phyloP scores from a whole-genome alignment of 2,329 filamentous ascomycete genomes.

The Acrocalymma vagum region DNA sequence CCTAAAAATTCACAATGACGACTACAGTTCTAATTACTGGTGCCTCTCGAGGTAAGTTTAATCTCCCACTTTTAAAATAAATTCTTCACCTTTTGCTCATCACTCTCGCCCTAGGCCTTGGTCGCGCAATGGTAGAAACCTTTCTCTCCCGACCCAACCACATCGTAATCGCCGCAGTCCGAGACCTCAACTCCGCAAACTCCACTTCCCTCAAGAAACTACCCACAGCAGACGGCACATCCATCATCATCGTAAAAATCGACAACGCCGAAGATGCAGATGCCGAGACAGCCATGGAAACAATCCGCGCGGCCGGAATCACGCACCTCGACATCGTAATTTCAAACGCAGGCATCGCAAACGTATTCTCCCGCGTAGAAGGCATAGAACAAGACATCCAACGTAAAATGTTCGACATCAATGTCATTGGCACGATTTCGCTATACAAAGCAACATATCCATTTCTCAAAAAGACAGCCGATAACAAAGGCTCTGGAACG shows the following conservation, averaged over 20 bases:
- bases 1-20: no score
- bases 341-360: constrained; percentile 59
- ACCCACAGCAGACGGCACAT: constrained; percentile 43
- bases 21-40: no score
- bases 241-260: constrained; percentile 24
- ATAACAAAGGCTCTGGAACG: no score
- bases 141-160: constrained; percentile 20
- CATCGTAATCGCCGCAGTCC: constrained; percentile 26
- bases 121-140: no score
- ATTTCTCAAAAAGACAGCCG: constrained; percentile 40
- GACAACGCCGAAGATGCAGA: constrained; percentile 12
- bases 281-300: constrained; percentile 16
- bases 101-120: no score
- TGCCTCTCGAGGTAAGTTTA: no score
- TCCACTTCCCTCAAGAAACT: constrained; percentile 12
- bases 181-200: constrained; percentile 5
- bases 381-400: no score
- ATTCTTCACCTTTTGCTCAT: no score
- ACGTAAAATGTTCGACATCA: constrained; percentile 51
- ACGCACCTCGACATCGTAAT: constrained; percentile 59
- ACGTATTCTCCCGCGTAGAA: no score
- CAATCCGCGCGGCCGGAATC: constrained; percentile 38
- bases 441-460: constrained; percentile 47
- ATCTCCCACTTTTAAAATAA: no score
- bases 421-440: constrained; percentile 43